Conservation (phyloP, 768 basidiomycete genomes). For the Lactarius akahatsu region DNA sequence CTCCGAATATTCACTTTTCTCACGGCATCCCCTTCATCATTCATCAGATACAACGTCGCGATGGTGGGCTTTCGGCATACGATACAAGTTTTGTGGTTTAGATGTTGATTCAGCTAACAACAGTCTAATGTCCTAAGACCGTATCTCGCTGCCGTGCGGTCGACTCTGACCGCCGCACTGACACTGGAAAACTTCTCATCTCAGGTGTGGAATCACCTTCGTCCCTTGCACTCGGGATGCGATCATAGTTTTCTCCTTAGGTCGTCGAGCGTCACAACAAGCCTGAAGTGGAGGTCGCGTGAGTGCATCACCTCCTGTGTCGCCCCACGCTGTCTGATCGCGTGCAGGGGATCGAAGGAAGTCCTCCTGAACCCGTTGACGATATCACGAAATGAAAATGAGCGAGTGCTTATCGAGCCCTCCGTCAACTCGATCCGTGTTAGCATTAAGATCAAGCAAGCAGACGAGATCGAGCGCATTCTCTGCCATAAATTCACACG, state of each 20-base stretch:
- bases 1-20: constrained; percentile 46
- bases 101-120: not conserved
- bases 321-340: constrained; percentile 7
- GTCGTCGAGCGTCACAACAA: constrained; percentile 97
- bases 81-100: not conserved
- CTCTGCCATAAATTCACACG: constrained; percentile 97
- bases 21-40: constrained; percentile 25
- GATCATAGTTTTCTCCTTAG: constrained; percentile 42
- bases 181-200: constrained; percentile 98
- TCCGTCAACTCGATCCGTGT: constrained; percentile 96
- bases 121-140: constrained; percentile 95
- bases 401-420: constrained; percentile 95
- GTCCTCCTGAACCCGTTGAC: constrained; percentile 90
- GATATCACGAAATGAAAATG: constrained; percentile 96
- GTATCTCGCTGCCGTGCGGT: constrained; percentile 93
- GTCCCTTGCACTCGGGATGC: constrained; percentile 21
- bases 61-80: constrained; percentile 23
- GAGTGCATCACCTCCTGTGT: constrained; percentile 13
- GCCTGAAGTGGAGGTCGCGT: constrained; percentile 92
- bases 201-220: constrained; percentile 56
- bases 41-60: constrained; percentile 20
- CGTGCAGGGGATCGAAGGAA: constrained; percentile 80
- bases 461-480: constrained; percentile 97
- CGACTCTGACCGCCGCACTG: constrained; percentile 95
- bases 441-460: constrained; percentile 98